phyloP scores from a whole-genome alignment of 257 asterid genomes.

The Solanum peruvianum region DNA sequence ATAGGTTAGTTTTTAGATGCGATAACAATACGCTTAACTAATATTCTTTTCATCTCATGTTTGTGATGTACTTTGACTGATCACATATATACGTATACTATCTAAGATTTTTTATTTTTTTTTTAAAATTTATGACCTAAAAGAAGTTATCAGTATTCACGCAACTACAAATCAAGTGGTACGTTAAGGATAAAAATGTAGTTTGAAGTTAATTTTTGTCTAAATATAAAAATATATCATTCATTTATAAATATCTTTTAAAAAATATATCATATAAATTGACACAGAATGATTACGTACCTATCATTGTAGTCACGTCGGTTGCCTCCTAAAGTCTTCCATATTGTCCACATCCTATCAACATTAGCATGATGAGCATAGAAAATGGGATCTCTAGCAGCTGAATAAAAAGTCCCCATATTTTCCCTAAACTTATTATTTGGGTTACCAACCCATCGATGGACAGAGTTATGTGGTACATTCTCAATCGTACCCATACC shows the following conservation, averaged over 20 bases:
- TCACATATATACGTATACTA: too few species aligned
- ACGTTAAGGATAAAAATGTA: not conserved
- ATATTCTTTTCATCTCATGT: not conserved
- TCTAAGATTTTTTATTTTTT: not conserved
- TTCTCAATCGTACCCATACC: constrained; percentile 40
- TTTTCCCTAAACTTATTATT: constrained; percentile 18
- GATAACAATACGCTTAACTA: not conserved
- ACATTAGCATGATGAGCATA: constrained; percentile 54
- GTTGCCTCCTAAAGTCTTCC: constrained; percentile 20
- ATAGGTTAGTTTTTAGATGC: not conserved
- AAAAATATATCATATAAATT: not conserved
- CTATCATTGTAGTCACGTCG: constrained; percentile 14
- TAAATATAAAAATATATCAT: not conserved
- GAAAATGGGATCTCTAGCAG: constrained; percentile 45
- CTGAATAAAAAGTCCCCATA: constrained; percentile 61
- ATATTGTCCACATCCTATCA: constrained; percentile 59
- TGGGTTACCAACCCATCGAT: constrained; percentile 34
- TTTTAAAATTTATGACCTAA: not conserved
- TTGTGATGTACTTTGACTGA: not conserved
- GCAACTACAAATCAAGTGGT: not conserved
- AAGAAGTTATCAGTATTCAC: not conserved
- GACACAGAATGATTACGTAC: constrained; percentile 1
- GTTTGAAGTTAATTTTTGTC: not conserved
- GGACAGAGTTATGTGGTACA: constrained; percentile 32
- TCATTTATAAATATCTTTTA: not conserved